Evolutionary conservation across 2,329 filamentous ascomycete species (phyloP).

Genomic region (Pseudocercospora fijiensis): DNA sequence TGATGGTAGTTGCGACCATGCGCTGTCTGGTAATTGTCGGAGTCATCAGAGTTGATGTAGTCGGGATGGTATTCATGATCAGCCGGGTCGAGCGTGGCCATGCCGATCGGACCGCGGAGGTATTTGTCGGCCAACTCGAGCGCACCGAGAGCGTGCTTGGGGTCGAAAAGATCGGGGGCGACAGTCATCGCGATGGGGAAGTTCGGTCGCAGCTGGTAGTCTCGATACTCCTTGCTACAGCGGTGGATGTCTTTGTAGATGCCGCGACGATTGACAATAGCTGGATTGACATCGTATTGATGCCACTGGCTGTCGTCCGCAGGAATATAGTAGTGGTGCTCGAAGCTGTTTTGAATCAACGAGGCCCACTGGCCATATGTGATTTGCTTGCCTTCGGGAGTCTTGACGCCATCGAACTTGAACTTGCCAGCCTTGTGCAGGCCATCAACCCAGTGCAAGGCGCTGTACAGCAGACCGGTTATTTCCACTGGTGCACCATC

Average conservation of each 20-base stretch:
- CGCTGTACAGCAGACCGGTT: constrained; percentile 88
- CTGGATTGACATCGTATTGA: constrained; percentile 76
- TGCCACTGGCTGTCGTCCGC: constrained; percentile 65
- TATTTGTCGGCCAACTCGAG: constrained; percentile 76
- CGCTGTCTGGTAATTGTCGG: constrained; percentile 81
- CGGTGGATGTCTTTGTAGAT: constrained; percentile 98
- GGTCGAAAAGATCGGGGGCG: constrained; percentile 81
- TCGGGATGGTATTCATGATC: constrained; percentile 93
- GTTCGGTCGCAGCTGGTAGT: constrained; percentile 94
- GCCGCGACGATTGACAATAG: constrained; percentile 81
- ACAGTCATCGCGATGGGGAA: constrained; percentile 95
- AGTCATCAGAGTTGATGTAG: constrained; percentile 94
- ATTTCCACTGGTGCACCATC: constrained; percentile 96
- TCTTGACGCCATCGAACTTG: constrained; percentile 68
- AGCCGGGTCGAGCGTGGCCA: constrained; percentile 89
- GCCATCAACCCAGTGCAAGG: constrained; percentile 72
- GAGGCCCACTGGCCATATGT: constrained; percentile 76
- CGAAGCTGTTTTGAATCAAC: constrained; percentile 81
- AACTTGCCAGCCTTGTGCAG: constrained; percentile 69
- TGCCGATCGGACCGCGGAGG: constrained; percentile 83
- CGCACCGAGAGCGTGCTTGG: constrained; percentile 73
- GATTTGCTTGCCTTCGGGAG: constrained; percentile 51
- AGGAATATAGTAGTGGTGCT: constrained; percentile 88
- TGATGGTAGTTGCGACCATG: constrained; percentile 98
- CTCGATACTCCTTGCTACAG: constrained; percentile 92